phyloP scores from a whole-genome alignment of 805 yeast genomes.

The Metschnikowia borealis region DNA sequence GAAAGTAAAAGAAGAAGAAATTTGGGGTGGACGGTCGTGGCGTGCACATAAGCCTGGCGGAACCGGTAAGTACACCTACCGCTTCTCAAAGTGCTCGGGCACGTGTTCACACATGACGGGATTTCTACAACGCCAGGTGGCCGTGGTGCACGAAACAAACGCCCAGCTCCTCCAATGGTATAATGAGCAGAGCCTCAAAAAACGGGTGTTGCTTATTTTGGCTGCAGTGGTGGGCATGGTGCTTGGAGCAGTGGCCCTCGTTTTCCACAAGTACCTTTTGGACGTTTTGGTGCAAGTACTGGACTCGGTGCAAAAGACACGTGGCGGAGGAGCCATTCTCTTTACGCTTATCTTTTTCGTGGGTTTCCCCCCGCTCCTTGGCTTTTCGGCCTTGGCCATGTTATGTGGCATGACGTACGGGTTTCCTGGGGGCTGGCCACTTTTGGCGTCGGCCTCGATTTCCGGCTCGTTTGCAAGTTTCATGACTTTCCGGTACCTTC shows the following conservation, averaged over 20 bases:
- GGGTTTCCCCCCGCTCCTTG: constrained; percentile 88
- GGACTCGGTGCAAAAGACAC: constrained; percentile 39
- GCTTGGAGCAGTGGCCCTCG: constrained; percentile 19
- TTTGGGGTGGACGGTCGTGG: background rate
- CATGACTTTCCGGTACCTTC: constrained; percentile 55
- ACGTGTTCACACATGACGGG: background rate
- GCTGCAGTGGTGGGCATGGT: constrained; percentile 18
- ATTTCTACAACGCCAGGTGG: background rate
- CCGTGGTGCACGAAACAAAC: constrained; percentile 5
- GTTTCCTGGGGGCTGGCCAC: constrained; percentile 71
- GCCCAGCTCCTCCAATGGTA: constrained; percentile 15
- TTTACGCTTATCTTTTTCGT: constrained; percentile 56
- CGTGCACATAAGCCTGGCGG: background rate
- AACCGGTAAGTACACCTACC: background rate
- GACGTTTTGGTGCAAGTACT: constrained; percentile 39
- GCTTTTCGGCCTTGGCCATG: constrained; percentile 67
- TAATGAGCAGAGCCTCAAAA: constrained; percentile 14
- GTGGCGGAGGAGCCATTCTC: constrained; percentile 44
- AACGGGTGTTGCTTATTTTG: constrained; percentile 11
- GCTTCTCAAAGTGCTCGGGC: no score
- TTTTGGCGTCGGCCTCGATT: constrained; percentile 65
- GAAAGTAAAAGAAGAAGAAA: no score
- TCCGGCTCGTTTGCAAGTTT: constrained; percentile 77
- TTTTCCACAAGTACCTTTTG: constrained; percentile 37
- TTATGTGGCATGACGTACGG: constrained; percentile 83